A percentile compares a stretch with the other conserved stretches of the same genome.
phyloP scores from a whole-genome alignment of 495 filamentous ascomycete species.

The Penicillium robsamsonii region DNA sequence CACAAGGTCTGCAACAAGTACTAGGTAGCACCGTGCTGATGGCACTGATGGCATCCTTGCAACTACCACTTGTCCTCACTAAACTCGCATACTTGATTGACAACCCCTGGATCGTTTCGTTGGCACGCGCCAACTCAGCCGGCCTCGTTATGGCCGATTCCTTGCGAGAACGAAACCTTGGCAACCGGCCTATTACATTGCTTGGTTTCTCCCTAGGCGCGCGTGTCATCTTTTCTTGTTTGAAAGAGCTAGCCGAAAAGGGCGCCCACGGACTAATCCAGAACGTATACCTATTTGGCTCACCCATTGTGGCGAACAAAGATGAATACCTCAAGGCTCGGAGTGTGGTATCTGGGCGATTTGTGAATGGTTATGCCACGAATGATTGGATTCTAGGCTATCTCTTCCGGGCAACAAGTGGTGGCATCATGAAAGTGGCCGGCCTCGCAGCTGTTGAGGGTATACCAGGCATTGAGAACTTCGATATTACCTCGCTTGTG shows the following conservation, averaged over 20 bases:
- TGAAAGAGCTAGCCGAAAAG: slow-evolving; percentile 79
- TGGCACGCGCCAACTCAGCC: slow-evolving; percentile 81
- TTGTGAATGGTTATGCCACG: slow-evolving; percentile 90
- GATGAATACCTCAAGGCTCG: slow-evolving; percentile 85
- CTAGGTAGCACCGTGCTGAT: slow-evolving; percentile 87
- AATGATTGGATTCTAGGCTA: slow-evolving; percentile 99
- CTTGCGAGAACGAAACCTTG: slow-evolving; percentile 86
- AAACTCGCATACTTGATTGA: slow-evolving; percentile 97
- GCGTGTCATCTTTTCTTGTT: slow-evolving; percentile 87
- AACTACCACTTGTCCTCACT: slow-evolving; percentile 85
- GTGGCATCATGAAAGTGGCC: slow-evolving; percentile 86
- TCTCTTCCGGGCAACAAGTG: slow-evolving; percentile 89
- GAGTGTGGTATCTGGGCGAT: slow-evolving; percentile 80
- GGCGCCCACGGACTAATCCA: slow-evolving; percentile 92
- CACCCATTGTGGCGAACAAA: slow-evolving; percentile 84
- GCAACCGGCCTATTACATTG: slow-evolving; percentile 88
- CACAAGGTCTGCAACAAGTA: slow-evolving; percentile 93
- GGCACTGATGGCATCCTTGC: slow-evolving; percentile 88
- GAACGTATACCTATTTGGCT: slow-evolving; percentile 93
- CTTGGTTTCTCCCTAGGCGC: slow-evolving; percentile 94
- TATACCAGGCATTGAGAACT: slow-evolving; percentile 81
- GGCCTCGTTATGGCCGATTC: slow-evolving; percentile 96
- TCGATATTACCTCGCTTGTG: slow-evolving; percentile 82
- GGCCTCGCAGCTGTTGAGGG: slow-evolving; percentile 80
- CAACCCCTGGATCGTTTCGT: slow-evolving; percentile 95